A percentile compares a stretch with the other conserved stretches of the same genome.
These are phyloP conservation scores for Plasmodium reichenowi DNA, from an alignment of 169 alveolate genomes.

Conservation along the genomic window DNA sequence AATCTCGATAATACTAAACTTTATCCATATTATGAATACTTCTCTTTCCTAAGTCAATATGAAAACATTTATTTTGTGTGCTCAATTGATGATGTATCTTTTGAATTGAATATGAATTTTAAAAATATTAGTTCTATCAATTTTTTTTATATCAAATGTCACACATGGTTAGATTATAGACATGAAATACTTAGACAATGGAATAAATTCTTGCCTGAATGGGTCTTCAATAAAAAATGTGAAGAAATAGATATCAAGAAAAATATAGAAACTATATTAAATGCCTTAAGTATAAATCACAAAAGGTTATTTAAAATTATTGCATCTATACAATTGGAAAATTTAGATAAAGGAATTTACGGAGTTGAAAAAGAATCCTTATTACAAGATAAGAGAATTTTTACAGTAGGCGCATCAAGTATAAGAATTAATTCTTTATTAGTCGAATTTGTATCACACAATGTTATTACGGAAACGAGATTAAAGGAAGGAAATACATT, in stretches of 20 bases:
- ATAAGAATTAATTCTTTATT: conserved; percentile 57
- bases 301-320: conserved; percentile 81
- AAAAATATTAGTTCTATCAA: conserved; percentile 49
- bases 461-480: conserved; percentile 72
- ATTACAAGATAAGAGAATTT: conserved; percentile 48
- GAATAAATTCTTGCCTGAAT: conserved; percentile 64
- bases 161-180: conserved; percentile 68
- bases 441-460: conserved; percentile 66
- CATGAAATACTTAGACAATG: conserved; percentile 70
- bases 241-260: conserved; percentile 57
- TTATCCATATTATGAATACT: conserved; percentile 66
- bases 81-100: conserved; percentile 66
- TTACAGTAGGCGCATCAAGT: conserved; percentile 70
- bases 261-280: conserved; percentile 77
- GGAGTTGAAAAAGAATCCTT: conserved; percentile 67
- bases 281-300: conserved; percentile 85
- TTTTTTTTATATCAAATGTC: conserved; percentile 52
- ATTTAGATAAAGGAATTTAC: conserved; percentile 60
- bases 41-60: conserved; percentile 59
- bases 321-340: conserved; percentile 84
- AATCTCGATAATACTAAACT: conserved; percentile 56
- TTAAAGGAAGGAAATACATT: conserved; percentile 67
- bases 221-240: conserved; percentile 70
- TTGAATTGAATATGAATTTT: conserved; percentile 57
- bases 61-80: conserved; percentile 52